Base-by-base conservation (phyloP, 805 yeast genomes). In the Metschnikowia shivogae region DNA sequence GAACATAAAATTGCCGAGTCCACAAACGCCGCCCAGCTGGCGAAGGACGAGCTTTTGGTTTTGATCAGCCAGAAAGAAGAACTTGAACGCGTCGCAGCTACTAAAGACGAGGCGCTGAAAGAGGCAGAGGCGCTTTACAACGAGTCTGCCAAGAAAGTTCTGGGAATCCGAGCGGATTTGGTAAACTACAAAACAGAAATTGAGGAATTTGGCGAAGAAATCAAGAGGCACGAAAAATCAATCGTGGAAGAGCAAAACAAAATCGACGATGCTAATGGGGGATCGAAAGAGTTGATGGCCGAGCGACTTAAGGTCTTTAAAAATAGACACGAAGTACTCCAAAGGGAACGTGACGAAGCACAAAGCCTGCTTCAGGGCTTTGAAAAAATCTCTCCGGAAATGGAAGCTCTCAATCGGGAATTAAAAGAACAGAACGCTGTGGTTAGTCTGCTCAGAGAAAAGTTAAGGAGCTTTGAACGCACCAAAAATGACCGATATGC, bases 201-300 rank as follows among this genome's bases (percentile, higher is more conserved):
- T 12, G 55, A 51, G 34, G 47, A 41, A 1, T 42, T 49, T 22
- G 43, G 48, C 28, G 43, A 37, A 5, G 40, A 49, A 32, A 37
- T 53, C 20, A 36, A 47, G 20, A 30, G 36, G 20, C 56, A 55
- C 26, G 53, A 59, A 22, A 46, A 49, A 6, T 61, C 58, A 10
- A 61, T 69, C 5, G 47, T 45, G 5, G 39, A 38, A 1, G 81
- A 76, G 49, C 69, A 64, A 49, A 54, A 55, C 29, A 61, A 69
- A 50, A 61, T 77, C 12, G 73, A 71, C 29, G 61, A 58, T 10
- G 59, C 67, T 6, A 66, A 67, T 43, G 81, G 79, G 12, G 78
- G 76, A 1, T 65, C 72, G 5, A 70, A 66, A 39, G 73, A 70
- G 24, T 56, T 49, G 11, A 50, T 72, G 30, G 48, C 55, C 8